Base-by-base conservation (phyloP, 345 rosid species). In the Moricandia moricandioides region DNA sequence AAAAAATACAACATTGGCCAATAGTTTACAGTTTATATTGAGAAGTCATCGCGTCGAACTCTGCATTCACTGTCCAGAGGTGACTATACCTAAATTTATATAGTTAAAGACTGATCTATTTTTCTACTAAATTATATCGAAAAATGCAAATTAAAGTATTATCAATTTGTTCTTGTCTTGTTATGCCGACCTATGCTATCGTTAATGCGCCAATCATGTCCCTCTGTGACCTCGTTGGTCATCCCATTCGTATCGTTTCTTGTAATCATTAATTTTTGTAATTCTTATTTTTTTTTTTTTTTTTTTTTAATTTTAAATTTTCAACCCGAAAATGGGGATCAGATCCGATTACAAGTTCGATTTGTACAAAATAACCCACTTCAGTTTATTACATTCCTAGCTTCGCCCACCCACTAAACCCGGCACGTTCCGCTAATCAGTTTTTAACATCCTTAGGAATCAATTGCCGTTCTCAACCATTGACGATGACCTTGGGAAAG, bases 151-250 rank as follows among this genome's bases (percentile, higher is more conserved):
- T 31, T 4, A 34, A 66, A 31, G 52, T 33, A 58, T 12, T 31
- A 51, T 49, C 47, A 59, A 35, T 21, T 69, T 68, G 21, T 31
- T 68, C 27, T 52, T 76, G 79, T 62, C 74, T 17, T 69, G 29
- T 69, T 52, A 69, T 76, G 79, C 79, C 74, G 79, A 76, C 79
- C 74, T 69, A 18, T 39, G 35, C 51, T 39, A 17, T 68, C 60
- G 67, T 47, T 59, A 59, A 49, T 67, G 62, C 55, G 33, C 12
- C 62, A 74, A 60, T 67, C 27, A 16, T 24, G 73, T 43, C 66
- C 27, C 8, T 65, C 1, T 43, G 5, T 65, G 29, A 40, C 59
- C 51, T 40, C 2, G 0, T 37, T 1, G 43, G 11, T 9, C 43
- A 2, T 37, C 43, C 43, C 5, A 47, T 49, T 49, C 55, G 55